phyloP scores from a whole-genome alignment of 163 green algal species.

The Scenedesmus sp. region DNA sequence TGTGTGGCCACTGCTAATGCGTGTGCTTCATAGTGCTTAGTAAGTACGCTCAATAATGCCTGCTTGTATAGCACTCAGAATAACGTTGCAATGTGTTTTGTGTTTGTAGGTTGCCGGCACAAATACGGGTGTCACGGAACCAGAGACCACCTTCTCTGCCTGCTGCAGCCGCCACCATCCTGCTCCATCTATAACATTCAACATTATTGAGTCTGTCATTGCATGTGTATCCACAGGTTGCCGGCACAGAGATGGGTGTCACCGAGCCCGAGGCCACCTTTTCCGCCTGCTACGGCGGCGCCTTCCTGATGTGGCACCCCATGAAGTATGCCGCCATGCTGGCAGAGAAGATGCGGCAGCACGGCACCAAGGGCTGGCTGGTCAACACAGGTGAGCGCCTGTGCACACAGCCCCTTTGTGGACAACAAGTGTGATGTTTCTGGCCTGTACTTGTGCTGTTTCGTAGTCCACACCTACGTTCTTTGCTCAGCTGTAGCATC shows the following conservation, averaged over 20 bases:
- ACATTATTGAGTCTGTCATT: background rate
- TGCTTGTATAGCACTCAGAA: too few species aligned
- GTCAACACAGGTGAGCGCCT: conserved; percentile 40
- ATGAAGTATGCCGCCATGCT: conserved; percentile 96
- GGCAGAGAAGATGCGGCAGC: conserved; percentile 91
- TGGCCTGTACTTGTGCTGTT: background rate
- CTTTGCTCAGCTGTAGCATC: background rate
- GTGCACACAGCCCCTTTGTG: background rate
- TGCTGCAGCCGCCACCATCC: conserved; percentile 86
- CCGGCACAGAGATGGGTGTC: conserved; percentile 95
- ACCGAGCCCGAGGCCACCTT: conserved; percentile 97
- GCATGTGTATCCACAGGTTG: conserved; percentile 67
- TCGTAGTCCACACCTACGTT: background rate
- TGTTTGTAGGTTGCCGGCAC: conserved; percentile 87
- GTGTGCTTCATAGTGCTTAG: too few species aligned
- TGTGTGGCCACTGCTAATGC: too few species aligned
- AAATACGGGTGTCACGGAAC: conserved; percentile 94
- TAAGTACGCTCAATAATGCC: too few species aligned
- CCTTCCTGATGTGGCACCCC: conserved; percentile 95
- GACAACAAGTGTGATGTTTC: background rate
- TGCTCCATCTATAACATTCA: background rate
- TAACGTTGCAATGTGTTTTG: background rate
- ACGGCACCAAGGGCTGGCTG: conserved; percentile 81
- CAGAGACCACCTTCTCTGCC: conserved; percentile 95
- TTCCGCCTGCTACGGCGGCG: conserved; percentile 95